Evolutionary conservation across 306 rosid genomes (phyloP).

Genomic region (Castanea crenata): DNA sequence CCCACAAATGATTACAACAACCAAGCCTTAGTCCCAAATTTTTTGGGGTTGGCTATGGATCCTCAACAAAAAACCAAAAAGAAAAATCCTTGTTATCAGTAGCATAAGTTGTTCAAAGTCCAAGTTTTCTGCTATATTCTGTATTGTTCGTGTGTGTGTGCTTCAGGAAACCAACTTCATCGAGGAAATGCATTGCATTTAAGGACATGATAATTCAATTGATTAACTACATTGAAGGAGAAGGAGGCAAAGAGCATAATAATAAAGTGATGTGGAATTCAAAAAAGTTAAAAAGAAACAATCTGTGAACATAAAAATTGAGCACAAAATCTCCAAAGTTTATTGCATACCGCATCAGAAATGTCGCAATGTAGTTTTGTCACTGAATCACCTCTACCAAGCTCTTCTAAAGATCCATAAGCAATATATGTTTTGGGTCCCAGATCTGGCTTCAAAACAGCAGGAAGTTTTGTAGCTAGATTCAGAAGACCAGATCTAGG

Average conservation of each 20-base stretch:
- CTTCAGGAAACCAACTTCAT: not conserved
- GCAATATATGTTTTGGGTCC: constrained; percentile 71
- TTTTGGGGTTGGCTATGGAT: no score
- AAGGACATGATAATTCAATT: not conserved
- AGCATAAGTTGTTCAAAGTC: not conserved
- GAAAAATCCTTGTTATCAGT: not conserved
- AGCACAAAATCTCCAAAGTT: constrained; percentile 8
- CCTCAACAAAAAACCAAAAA: not conserved
- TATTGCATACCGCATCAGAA: constrained; percentile 58
- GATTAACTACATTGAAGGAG: not conserved
- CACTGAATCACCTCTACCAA: constrained; percentile 65
- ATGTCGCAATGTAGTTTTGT: constrained; percentile 68
- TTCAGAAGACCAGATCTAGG: constrained; percentile 60
- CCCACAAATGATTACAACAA: no score
- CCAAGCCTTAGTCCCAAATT: no score
- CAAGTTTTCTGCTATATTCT: not conserved
- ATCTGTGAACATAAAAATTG: not conserved
- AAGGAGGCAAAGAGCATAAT: not conserved
- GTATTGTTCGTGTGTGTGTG: not conserved
- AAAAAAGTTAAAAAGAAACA: not conserved
- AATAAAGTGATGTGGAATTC: not conserved
- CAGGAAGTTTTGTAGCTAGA: constrained; percentile 64
- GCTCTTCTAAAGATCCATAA: constrained; percentile 57
- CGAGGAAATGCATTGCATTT: not conserved
- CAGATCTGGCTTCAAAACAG: constrained; percentile 57